A percentile compares a stretch with the other conserved stretches of the same genome.
Conservation (phyloP, 305 asterid genomes). For the Solanum hybrid region DNA sequence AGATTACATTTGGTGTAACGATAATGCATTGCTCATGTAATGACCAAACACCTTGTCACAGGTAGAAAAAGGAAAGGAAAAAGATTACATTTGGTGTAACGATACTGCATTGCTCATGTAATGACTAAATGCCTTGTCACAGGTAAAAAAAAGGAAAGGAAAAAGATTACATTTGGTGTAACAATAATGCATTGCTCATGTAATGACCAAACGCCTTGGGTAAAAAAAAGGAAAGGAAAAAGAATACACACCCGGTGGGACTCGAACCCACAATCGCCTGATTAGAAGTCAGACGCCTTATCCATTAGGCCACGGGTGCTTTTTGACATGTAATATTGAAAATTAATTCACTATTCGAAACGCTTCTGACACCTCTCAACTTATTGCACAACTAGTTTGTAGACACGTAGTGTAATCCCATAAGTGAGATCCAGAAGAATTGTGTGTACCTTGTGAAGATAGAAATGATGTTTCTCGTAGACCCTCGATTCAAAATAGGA, state of each 20-base stretch:
- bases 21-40: no score
- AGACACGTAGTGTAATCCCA: not conserved
- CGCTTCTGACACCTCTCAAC: not conserved
- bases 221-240: not conserved
- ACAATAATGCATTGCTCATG: no score
- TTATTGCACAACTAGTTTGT: not conserved
- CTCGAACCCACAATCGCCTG: conserved; percentile 94
- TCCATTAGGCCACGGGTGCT: conserved; percentile 89
- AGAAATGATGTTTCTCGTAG: not conserved
- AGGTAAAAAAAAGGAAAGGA: no score
- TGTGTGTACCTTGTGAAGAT: not conserved
- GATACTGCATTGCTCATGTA: no score
- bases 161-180: no score
- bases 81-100: no score
- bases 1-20: no score
- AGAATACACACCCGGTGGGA: conserved; percentile 39
- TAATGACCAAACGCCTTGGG: no score
- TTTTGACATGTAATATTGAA: accelerated
- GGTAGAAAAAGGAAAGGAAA: no score
- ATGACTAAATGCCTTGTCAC: no score
- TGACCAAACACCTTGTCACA: no score
- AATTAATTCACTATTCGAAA: not conserved
- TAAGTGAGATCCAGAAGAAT: not conserved
- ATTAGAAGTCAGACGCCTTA: conserved; percentile 97
- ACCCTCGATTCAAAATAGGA: not conserved